phyloP scores from a whole-genome alignment of 2,329 filamentous ascomycete species.

The Xylariaceae sp. region DNA sequence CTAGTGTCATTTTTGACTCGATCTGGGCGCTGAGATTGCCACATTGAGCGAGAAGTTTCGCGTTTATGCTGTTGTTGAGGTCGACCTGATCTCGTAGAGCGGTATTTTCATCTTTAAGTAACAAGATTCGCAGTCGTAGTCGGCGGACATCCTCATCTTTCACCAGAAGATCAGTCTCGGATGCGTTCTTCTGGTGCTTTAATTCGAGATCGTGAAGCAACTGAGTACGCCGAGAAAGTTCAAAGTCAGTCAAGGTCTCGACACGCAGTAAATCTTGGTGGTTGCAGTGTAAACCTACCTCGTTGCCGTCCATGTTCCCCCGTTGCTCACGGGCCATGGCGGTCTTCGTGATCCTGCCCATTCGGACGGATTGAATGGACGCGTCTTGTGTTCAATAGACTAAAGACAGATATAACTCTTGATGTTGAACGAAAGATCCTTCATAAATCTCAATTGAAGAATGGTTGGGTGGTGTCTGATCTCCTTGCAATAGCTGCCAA shows the following conservation, averaged over 20 bases:
- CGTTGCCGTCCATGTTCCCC: constrained; percentile 47
- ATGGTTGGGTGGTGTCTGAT: background rate
- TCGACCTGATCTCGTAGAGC: constrained; percentile 69
- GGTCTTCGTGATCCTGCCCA: constrained; percentile 39
- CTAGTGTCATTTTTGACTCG: constrained; percentile 50
- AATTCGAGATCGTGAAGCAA: constrained; percentile 68
- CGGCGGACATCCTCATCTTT: constrained; percentile 79
- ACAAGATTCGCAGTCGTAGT: constrained; percentile 70
- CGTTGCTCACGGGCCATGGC: constrained; percentile 37
- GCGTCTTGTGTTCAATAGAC: constrained; percentile 12
- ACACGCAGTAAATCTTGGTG: background rate
- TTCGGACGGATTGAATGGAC: constrained; percentile 27
- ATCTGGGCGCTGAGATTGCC: constrained; percentile 52
- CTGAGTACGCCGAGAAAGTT: constrained; percentile 49
- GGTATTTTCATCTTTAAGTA: constrained; percentile 78
- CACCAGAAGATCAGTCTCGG: constrained; percentile 70
- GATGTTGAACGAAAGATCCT: background rate
- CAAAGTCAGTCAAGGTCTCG: background rate
- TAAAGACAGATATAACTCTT: background rate
- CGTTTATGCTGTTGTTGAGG: constrained; percentile 38
- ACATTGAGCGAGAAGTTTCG: constrained; percentile 47
- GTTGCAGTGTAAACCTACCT: constrained; percentile 39
- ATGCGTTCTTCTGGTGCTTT: constrained; percentile 69
- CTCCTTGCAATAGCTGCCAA: constrained; percentile 10
- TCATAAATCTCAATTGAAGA: background rate